Evolutionary conservation across 345 rosid species (phyloP), one percentile per base, ranked within the genome.

Genomic region (Gossypium bickii): DNA sequence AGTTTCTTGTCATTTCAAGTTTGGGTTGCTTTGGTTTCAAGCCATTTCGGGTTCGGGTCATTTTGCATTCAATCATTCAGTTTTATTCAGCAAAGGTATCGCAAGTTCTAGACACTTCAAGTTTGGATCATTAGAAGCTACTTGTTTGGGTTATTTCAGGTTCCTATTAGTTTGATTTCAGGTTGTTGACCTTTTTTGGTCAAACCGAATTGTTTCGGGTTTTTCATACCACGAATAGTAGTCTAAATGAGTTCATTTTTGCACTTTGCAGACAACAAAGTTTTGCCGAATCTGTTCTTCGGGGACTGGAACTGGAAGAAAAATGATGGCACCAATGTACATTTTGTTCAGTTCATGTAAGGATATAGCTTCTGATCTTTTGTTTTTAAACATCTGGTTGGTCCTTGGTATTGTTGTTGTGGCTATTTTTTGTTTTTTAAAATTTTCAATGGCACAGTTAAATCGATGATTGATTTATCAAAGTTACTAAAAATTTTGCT

Each of bases 251-350:
- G 62, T 53, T 68, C 59, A 34, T 44, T 70, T 24, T 76, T 34
- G 6, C 67, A 7, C 76, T 78, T 13, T 70, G 80, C 94, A 95
- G 99, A 91, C 99, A 95, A 78, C 92, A 88, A 80, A 88, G 86
- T 83, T 95, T 95, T 72, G 97, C 97, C 0, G 99, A 93, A 82
- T 86, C 89, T 1, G 89, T 95, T 74, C 86, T 93, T 76, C 92
- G 68, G 67, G 83, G 91, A 67, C 78, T 91, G 78, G 94, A 93
- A 78, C 78, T 91, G 78, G 94, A 93, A 78, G 97, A 91, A 80
- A 84, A 87, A 79, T 92, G 90, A 90, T 12, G 1, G 4, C 3
- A 22, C 24, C 55, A 7, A 25, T 60, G 43, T 60, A 13, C 1
- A 25, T 25, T 60, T 25, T 25, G 34, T 25, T 24, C 38, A 12